These are phyloP conservation scores for Taxillus chinensis DNA, from an alignment of 164 flowering plant genomes.

Conservation along the genomic window DNA sequence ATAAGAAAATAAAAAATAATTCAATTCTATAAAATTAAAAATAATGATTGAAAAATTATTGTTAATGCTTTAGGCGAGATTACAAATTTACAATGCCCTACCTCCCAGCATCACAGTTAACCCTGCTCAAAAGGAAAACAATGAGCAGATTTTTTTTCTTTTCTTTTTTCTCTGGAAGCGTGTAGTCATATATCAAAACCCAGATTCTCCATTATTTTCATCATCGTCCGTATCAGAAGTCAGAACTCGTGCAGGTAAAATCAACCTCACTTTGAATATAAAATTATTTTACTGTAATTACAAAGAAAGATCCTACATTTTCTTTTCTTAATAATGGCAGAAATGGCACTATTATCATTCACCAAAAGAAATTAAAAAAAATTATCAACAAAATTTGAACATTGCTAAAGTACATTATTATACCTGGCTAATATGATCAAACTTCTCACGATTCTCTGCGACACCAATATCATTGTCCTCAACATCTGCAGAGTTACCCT, in stretches of 20 bases:
- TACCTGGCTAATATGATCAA: slow-evolving; percentile 24
- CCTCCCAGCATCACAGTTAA: too few species aligned
- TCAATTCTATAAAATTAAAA: too few species aligned
- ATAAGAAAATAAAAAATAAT: too few species aligned
- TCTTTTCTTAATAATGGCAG: background rate
- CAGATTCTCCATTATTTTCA: slow-evolving; percentile 18
- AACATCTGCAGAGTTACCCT: slow-evolving; percentile 37
- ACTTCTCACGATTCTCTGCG: slow-evolving; percentile 18
- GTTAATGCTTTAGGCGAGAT: too few species aligned
- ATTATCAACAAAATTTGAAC: too few species aligned
- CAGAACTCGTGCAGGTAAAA: slow-evolving; percentile 22
- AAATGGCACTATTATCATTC: background rate
- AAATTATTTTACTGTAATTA: background rate
- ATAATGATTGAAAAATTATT: too few species aligned
- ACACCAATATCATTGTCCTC: slow-evolving; percentile 17
- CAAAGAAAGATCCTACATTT: background rate
- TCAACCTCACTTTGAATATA: slow-evolving; percentile 50
- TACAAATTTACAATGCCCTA: too few species aligned
- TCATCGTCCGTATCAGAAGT: slow-evolving; percentile 28
- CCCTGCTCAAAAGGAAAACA: too few species aligned
- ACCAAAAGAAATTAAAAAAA: too few species aligned
- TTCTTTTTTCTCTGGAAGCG: too few species aligned
- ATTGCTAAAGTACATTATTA: slow-evolving; percentile 2
- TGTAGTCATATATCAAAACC: too few species aligned
- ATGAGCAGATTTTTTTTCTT: too few species aligned